Evolutionary conservation across 1,284 basidiomycete genomes (phyloP).

Genomic region (Cystobasidium sp.): DNA sequence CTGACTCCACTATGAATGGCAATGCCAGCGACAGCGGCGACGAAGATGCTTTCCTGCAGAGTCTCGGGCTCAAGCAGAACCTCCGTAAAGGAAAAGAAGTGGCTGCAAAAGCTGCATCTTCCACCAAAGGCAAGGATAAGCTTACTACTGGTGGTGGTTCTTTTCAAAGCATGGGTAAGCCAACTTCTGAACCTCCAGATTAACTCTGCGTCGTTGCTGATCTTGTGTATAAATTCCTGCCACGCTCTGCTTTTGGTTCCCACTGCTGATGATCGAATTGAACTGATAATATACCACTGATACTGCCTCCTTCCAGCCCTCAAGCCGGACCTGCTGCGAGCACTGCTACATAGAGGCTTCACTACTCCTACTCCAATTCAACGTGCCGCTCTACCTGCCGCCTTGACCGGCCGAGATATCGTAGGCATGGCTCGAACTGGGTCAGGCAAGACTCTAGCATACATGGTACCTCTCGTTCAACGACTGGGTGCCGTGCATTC

Average conservation of each 20-base stretch:
- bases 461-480: slow-evolving; percentile 89
- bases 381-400: slow-evolving; percentile 81
- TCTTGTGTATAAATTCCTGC: not conserved
- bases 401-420: slow-evolving; percentile 84
- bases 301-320: slow-evolving; percentile 65
- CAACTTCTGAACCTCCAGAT: not conserved
- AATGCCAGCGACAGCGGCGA: slow-evolving; percentile 22
- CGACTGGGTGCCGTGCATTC: slow-evolving; percentile 81
- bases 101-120: slow-evolving; percentile 49
- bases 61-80: slow-evolving; percentile 47
- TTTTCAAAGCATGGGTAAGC: slow-evolving; percentile 49
- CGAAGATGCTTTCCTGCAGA: slow-evolving; percentile 39
- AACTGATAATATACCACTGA: not conserved
- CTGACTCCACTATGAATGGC: not conserved
- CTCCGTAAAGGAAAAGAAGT: slow-evolving; percentile 48
- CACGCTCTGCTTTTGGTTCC: not conserved
- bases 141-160: slow-evolving; percentile 53
- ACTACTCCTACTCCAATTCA: slow-evolving; percentile 97
- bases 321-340: slow-evolving; percentile 78
- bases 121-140: slow-evolving; percentile 39
- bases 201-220: not conserved
- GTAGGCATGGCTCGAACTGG: slow-evolving; percentile 99
- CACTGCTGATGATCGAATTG: not conserved
- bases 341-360: slow-evolving; percentile 89
- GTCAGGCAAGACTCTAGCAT: slow-evolving; percentile 96